Conservation (phyloP, 176 grass and related monocot species). For the maize (Zea mays) region Zm-B73-REFERENCE-NAM-5.0 NC_050099.1:199676001-199676500, state of each 20-base stretch:
- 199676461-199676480: background rate
- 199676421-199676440: background rate
- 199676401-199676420: conserved; percentile 16
- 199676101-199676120: conserved; percentile 57
- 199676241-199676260: conserved; percentile 60
- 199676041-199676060: conserved; percentile 71
- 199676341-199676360: conserved; percentile 74
- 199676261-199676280: conserved; percentile 63
- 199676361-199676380: conserved; percentile 66
- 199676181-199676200: conserved; percentile 54
- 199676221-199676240: conserved; percentile 66
- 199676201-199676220: conserved; percentile 56
- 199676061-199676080: conserved; percentile 64
- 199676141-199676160: conserved; percentile 54
- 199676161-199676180: conserved; percentile 56
- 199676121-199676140: conserved; percentile 62
- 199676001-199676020: conserved; percentile 60
- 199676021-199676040: conserved; percentile 66
- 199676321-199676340: conserved; percentile 58
- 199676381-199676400: conserved; percentile 27
- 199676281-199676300: conserved; percentile 58
- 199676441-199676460: background rate
- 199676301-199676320: conserved; percentile 65
- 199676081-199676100: conserved; percentile 61
- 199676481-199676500: conserved; percentile 5